phyloP scores from a whole-genome alignment of 2,329 filamentous ascomycete genomes.

The Apiospora hydei region DNA sequence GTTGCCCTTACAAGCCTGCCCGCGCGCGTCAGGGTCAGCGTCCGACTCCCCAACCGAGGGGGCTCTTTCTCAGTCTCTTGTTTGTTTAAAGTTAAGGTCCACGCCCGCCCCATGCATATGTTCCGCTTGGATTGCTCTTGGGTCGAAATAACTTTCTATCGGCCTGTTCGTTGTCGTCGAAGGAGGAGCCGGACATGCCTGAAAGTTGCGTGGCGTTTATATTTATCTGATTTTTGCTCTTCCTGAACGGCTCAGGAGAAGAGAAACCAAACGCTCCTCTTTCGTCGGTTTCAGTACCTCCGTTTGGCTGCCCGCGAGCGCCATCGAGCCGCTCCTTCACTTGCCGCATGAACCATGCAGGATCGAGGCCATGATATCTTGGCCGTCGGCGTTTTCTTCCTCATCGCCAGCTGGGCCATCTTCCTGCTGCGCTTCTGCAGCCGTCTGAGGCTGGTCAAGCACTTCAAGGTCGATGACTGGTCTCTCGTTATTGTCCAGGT shows the following conservation, averaged over 20 bases:
- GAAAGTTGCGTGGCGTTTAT: slow-evolving; percentile 1
- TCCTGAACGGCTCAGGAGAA: neutral
- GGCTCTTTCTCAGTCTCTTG: neutral
- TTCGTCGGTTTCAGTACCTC: neutral
- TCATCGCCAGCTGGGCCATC: slow-evolving; percentile 7
- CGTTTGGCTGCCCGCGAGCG: slow-evolving; percentile 8
- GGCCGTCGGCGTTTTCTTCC: slow-evolving; percentile 16
- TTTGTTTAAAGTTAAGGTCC: neutral
- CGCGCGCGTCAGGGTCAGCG: neutral
- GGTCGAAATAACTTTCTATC: neutral
- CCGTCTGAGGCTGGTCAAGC: neutral
- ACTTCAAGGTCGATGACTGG: slow-evolving; percentile 15
- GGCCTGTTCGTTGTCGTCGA: neutral
- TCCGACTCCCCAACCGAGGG: neutral
- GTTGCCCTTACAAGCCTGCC: neutral
- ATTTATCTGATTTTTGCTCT: neutral
- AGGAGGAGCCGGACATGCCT: neutral
- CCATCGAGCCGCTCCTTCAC: neutral
- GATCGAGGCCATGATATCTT: slow-evolving; percentile 1
- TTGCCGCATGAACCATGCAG: neutral
- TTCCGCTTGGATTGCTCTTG: neutral
- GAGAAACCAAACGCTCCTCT: neutral
- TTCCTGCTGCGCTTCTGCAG: slow-evolving; percentile 5
- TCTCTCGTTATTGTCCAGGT: neutral
- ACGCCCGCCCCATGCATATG: neutral